phyloP scores from a whole-genome alignment of 106 monocot genomes.

The Acanthochlamys bracteata region DNA sequence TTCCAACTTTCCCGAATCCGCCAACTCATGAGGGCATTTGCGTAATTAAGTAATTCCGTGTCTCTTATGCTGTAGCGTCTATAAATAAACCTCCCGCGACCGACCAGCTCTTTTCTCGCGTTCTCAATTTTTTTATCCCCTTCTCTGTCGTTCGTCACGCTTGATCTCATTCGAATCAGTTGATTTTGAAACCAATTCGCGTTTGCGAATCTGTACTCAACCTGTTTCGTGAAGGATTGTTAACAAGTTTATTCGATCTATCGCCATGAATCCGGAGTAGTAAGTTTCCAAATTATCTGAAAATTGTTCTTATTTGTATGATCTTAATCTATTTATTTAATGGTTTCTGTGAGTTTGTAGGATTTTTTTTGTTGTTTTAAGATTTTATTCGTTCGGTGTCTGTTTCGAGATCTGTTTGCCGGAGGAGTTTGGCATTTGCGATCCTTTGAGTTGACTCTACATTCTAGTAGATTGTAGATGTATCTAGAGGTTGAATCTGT shows the following conservation, averaged over 20 bases:
- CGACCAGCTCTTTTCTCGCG: not conserved
- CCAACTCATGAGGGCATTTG: not conserved
- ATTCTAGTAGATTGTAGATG: no score
- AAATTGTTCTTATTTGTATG: not conserved
- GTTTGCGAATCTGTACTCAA: not conserved
- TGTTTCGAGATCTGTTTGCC: no score
- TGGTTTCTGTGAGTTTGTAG: not conserved
- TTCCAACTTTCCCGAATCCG: not conserved
- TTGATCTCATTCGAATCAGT: not conserved
- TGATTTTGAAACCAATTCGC: not conserved
- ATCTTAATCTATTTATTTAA: not conserved
- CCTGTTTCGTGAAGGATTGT: not conserved
- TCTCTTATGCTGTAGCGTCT: not conserved
- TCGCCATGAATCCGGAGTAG: slow-evolving; percentile 33
- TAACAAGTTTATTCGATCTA: not conserved
- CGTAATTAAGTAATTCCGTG: not conserved
- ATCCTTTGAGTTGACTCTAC: no score
- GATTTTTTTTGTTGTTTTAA: not conserved
- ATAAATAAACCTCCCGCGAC: not conserved
- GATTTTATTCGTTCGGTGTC: no score
- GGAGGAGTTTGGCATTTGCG: no score
- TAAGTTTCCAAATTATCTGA: slow-evolving; percentile 5
- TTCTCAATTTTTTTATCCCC: not conserved
- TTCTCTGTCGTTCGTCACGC: not conserved
- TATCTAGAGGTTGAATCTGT: no score